Base-by-base conservation (phyloP, 2,329 filamentous ascomycete species). In the Cladobotryum mycophilum region DNA sequence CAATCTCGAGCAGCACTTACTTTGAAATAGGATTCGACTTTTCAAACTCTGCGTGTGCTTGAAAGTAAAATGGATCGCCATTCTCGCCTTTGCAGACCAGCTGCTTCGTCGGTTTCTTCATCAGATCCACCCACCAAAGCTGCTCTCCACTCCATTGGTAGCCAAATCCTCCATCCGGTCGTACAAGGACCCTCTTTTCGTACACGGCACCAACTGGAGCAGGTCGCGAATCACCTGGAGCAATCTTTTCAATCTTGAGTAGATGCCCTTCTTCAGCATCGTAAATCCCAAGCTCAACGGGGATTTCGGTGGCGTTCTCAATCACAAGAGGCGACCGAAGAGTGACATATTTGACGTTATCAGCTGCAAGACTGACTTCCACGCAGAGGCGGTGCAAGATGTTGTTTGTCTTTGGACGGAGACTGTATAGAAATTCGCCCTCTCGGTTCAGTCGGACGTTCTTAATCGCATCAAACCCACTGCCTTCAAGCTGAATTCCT, bases 281-380 rank as follows among this genome's bases (percentile, higher is more conserved):
- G 64, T 89, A 96, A 14, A 99, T 84, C 14, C 93, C 95, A 18
- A 99, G 70, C 67, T 99, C 93, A 13, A 99, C 84, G 0, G 93
- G 92, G 41, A 99, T 96, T 64, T 99, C 89, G 0, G 93, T 99
- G 56, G 93, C 88, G 68, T 99, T 99, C 65, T 99, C 93, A 7
- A 99, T 84, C 0, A 96, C 72, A 1, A 99, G 73, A 1, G 93
- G 93, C 15, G 92, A 97, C 22, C 93, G 82, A 62, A 99, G 84
- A 1, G 91, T 99, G 62, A 99, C 95, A 65, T 95, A 95, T 72
- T 99, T 99, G 71, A 99, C 88, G 61, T 97, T 97, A 72, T 99
- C 92, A 1, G 82, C 73, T n/a, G 90, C 93, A 20, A 99, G 78
- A 48, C 82, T 89, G 48, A 99, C 86, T 51, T 99, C 93, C 0